Percentiles rank a stretch among this genome's conserved stretches.
These are phyloP conservation scores for Dictyostelium brefeldianum DNA, from an alignment of 78 protist species.

Conservation along the genomic window DNA sequence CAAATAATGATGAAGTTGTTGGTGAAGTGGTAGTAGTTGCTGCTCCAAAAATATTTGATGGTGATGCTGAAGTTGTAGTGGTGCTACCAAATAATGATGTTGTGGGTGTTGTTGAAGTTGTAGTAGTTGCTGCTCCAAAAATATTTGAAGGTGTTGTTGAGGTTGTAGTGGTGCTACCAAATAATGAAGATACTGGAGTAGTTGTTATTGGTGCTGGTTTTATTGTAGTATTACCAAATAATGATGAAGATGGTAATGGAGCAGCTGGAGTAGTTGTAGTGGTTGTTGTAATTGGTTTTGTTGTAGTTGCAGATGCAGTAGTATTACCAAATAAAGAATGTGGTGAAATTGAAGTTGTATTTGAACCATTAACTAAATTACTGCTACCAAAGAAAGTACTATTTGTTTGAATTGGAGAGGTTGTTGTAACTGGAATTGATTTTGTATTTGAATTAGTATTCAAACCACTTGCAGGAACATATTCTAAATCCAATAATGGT, in stretches of 20 bases:
- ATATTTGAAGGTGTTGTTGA: background rate
- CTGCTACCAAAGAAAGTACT: background rate
- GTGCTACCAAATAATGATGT: background rate
- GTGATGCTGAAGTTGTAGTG: background rate
- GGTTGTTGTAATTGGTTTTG: background rate
- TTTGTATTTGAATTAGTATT: too few relatives aligned
- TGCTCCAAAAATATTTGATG: background rate
- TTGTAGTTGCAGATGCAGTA: background rate
- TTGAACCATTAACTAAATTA: background rate
- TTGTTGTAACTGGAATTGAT: background rate
- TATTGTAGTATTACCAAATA: background rate
- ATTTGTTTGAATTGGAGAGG: slow-evolving; percentile 1
- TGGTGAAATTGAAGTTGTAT: background rate
- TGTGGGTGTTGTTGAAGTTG: background rate
- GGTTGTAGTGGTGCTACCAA: background rate
- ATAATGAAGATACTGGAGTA: background rate
- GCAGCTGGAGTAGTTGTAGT: slow-evolving; percentile 1
- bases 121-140: background rate
- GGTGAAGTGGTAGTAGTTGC: background rate
- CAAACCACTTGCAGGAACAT: background rate
- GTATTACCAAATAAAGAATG: background rate
- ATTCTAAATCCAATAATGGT: slow-evolving; percentile 10
- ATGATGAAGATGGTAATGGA: background rate
- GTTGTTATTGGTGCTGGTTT: too few relatives aligned
- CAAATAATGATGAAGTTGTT: background rate